Evolutionary conservation across 2,329 filamentous ascomycete species (phyloP).

Genomic region (Neophaeococcomyces mojaviensis): DNA sequence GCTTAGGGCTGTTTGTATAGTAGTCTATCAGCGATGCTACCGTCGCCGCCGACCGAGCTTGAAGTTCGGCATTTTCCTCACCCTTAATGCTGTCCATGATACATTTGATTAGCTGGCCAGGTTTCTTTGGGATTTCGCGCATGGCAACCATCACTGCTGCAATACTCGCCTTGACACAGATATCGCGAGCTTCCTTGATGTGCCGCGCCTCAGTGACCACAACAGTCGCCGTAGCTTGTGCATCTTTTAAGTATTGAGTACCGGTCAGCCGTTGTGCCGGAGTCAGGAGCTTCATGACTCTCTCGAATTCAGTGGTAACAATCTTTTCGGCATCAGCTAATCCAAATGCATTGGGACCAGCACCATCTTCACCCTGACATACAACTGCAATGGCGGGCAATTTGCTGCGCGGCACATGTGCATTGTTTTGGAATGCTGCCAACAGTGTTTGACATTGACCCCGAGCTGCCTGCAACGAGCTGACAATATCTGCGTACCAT

Average conservation of each 20-base stretch:
- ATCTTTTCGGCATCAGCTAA: slow-evolving; percentile 82
- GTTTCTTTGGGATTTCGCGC: slow-evolving; percentile 82
- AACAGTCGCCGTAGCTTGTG: slow-evolving; percentile 59
- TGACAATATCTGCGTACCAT: slow-evolving; percentile 84
- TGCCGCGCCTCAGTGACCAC: slow-evolving; percentile 73
- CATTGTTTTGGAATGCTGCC: slow-evolving; percentile 85
- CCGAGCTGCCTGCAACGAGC: slow-evolving; percentile 78
- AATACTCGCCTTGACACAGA: slow-evolving; percentile 77
- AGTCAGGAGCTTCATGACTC: slow-evolving; percentile 78
- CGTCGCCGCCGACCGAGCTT: slow-evolving; percentile 75
- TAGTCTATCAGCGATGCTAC: slow-evolving; percentile 79
- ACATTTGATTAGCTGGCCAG: slow-evolving; percentile 82
- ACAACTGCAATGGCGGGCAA: slow-evolving; percentile 79
- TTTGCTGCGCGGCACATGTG: slow-evolving; percentile 66
- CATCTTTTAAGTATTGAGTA: slow-evolving; percentile 68
- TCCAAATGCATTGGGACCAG: slow-evolving; percentile 87
- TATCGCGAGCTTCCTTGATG: slow-evolving; percentile 73
- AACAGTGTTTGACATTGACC: slow-evolving; percentile 86
- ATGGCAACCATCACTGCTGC: slow-evolving; percentile 86
- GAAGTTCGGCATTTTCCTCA: slow-evolving; percentile 84
- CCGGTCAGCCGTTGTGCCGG: slow-evolving; percentile 82
- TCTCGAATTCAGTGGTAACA: slow-evolving; percentile 75
- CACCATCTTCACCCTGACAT: slow-evolving; percentile 86
- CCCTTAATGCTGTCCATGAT: slow-evolving; percentile 98
- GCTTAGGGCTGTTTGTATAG: slow-evolving; percentile 71